These are phyloP conservation scores for Ascomycota sp. DNA, from an alignment of 2,329 filamentous ascomycete genomes.

Conservation along the genomic window DNA sequence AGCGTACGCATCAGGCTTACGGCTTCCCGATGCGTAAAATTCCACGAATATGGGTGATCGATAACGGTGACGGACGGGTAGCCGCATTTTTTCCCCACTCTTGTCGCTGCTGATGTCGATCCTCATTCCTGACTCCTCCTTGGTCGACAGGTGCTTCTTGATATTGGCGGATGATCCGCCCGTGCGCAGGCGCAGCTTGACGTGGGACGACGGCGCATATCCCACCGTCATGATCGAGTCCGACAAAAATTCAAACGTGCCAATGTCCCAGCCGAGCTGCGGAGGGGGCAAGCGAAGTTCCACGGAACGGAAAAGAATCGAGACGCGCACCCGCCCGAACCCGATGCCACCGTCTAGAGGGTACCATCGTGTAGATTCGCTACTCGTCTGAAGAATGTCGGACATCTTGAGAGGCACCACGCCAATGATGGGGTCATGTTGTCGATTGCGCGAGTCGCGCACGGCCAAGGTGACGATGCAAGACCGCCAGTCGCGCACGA, in stretches of 20 bases:
- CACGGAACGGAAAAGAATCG: constrained; percentile 50
- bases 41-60: constrained; percentile 78
- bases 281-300: constrained; percentile 35
- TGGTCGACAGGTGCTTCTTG: constrained; percentile 36
- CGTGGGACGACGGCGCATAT: constrained; percentile 39
- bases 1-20: constrained; percentile 51
- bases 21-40: constrained; percentile 47
- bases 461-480: constrained; percentile 47
- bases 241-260: constrained; percentile 51
- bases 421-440: constrained; percentile 47
- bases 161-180: constrained; percentile 62
- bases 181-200: constrained; percentile 61
- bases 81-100: constrained; percentile 29
- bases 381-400: constrained; percentile 37
- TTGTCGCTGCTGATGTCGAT: constrained; percentile 26
- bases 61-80: constrained; percentile 81
- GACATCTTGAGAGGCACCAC: constrained; percentile 44
- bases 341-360: constrained; percentile 52
- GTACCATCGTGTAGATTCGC: constrained; percentile 42
- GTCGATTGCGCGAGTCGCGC: constrained; percentile 42
- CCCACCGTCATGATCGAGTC: constrained; percentile 42
- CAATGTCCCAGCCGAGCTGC: constrained; percentile 47
- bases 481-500: constrained; percentile 43
- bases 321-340: constrained; percentile 44
- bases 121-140: constrained; percentile 28